Conservation (phyloP, 257 asterid genomes). For the Misopates orontium region DNA sequence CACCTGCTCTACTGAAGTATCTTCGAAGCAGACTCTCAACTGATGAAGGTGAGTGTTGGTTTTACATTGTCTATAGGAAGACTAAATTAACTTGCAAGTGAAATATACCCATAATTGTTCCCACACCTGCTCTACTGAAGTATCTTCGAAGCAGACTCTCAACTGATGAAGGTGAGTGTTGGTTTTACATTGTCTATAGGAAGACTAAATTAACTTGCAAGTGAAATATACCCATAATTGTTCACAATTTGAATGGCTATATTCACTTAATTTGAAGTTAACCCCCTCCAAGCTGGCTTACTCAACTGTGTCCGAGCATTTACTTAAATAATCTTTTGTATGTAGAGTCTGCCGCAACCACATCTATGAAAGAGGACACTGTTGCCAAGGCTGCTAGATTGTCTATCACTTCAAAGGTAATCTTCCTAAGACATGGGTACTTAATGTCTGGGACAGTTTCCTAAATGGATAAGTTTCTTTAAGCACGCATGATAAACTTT, state of each 20-base stretch:
- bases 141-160: slow-evolving; percentile 90
- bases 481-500: slow-evolving; percentile 12
- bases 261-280: slow-evolving; percentile 25
- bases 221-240: slow-evolving; percentile 7
- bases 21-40: slow-evolving; percentile 89
- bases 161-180: slow-evolving; percentile 74
- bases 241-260: slow-evolving; percentile 18
- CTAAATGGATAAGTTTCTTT: slow-evolving; percentile 18
- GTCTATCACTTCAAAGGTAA: slow-evolving; percentile 81
- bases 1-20: slow-evolving; percentile 73
- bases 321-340: slow-evolving; percentile 20
- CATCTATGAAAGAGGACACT: slow-evolving; percentile 59
- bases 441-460: background rate
- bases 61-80: slow-evolving; percentile 21
- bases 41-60: slow-evolving; percentile 72
- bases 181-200: slow-evolving; percentile 21
- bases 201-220: slow-evolving; percentile 15
- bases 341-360: slow-evolving; percentile 61
- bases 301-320: slow-evolving; percentile 16
- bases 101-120: slow-evolving; percentile 28
- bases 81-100: slow-evolving; percentile 10
- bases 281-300: slow-evolving; percentile 24
- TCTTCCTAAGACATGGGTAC: slow-evolving; percentile 15
- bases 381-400: slow-evolving; percentile 70
- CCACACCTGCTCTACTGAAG: slow-evolving; percentile 80